Evolutionary conservation across 2,329 filamentous ascomycete species (phyloP).

Genomic region (Dothistroma pini): DNA sequence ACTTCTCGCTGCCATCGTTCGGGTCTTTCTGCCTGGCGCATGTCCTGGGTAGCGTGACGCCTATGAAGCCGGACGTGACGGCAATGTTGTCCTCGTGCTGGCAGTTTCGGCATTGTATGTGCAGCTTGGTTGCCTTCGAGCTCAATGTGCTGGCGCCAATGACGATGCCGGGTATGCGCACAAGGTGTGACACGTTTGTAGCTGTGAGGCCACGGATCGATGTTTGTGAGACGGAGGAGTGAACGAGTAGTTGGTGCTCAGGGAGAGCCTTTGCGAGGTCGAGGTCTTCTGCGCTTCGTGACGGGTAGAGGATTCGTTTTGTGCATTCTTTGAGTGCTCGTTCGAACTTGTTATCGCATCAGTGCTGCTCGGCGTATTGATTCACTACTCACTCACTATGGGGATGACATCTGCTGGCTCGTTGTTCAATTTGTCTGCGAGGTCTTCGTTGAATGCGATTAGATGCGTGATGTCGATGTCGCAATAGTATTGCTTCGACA

Average conservation of each 20-base stretch:
- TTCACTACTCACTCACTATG: slow-evolving; percentile 56
- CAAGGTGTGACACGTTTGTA: slow-evolving; percentile 87
- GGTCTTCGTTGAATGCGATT: slow-evolving; percentile 92
- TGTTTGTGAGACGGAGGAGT: slow-evolving; percentile 84
- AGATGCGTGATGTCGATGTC: slow-evolving; percentile 94
- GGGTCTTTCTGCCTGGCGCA: slow-evolving; percentile 58
- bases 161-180: slow-evolving; percentile 93
- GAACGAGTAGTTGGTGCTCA: slow-evolving; percentile 89
- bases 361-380: slow-evolving; percentile 18
- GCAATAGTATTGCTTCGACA: slow-evolving; percentile 92
- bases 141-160: slow-evolving; percentile 96
- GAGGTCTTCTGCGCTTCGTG: slow-evolving; percentile 61
- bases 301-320: slow-evolving; percentile 86
- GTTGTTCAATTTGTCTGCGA: slow-evolving; percentile 83
- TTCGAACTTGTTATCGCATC: slow-evolving; percentile 66
- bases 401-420: slow-evolving; percentile 92
- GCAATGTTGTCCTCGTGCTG: slow-evolving; percentile 65
- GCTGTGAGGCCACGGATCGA: slow-evolving; percentile 94
- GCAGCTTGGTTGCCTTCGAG: slow-evolving; percentile 84
- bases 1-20: slow-evolving; percentile 65
- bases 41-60: slow-evolving; percentile 75
- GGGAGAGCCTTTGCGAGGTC: slow-evolving; percentile 47
- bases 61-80: slow-evolving; percentile 81
- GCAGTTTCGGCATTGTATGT: slow-evolving; percentile 87
- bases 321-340: slow-evolving; percentile 85